These are phyloP conservation scores for thale cress (Arabidopsis thaliana) DNA, from an alignment of 345 rosid species.

Conservation along the genomic window DNA sequence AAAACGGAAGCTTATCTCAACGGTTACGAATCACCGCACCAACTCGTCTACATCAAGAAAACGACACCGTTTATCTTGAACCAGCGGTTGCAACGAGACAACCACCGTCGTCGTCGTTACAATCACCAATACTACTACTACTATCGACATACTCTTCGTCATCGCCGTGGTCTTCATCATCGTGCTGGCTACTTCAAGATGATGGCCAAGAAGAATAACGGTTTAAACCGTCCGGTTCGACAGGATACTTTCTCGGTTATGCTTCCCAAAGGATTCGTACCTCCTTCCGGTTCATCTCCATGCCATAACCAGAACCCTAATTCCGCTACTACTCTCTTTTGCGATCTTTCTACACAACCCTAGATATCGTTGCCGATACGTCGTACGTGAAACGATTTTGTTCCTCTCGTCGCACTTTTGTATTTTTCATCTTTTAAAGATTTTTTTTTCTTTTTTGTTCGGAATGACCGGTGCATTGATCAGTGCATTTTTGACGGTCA, in stretches of 20 bases:
- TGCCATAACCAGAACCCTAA: slow-evolving; percentile 42
- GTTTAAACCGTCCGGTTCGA: slow-evolving; percentile 36
- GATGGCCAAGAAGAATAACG: slow-evolving; percentile 35
- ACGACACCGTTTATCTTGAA: slow-evolving; percentile 36
- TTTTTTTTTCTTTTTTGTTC: no score
- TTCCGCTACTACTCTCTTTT: slow-evolving; percentile 31
- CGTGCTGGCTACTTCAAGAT: slow-evolving; percentile 39
- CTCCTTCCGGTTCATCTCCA: slow-evolving; percentile 46
- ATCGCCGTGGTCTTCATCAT: slow-evolving; percentile 37
- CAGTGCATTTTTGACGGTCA: slow-evolving; percentile 13
- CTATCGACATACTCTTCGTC: slow-evolving; percentile 29
- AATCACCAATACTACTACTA: slow-evolving; percentile 21
- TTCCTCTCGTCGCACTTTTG: slow-evolving; percentile 23
- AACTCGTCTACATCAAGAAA: slow-evolving; percentile 44
- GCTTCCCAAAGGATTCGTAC: slow-evolving; percentile 44
- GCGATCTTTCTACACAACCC: slow-evolving; percentile 36
- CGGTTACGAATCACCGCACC: slow-evolving; percentile 15
- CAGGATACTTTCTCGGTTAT: slow-evolving; percentile 36
- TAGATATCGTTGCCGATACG: slow-evolving; percentile 32
- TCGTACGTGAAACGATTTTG: slow-evolving; percentile 35
- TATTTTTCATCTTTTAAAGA: slow-evolving; percentile 6
- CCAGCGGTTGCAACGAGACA: slow-evolving; percentile 6
- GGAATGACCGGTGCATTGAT: neutral
- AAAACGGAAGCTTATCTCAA: slow-evolving; percentile 17
- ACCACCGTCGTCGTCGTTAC: slow-evolving; percentile 27